Evolutionary conservation across 345 rosid species (phyloP).

Genomic region (Eucalyptus pauciflora): DNA sequence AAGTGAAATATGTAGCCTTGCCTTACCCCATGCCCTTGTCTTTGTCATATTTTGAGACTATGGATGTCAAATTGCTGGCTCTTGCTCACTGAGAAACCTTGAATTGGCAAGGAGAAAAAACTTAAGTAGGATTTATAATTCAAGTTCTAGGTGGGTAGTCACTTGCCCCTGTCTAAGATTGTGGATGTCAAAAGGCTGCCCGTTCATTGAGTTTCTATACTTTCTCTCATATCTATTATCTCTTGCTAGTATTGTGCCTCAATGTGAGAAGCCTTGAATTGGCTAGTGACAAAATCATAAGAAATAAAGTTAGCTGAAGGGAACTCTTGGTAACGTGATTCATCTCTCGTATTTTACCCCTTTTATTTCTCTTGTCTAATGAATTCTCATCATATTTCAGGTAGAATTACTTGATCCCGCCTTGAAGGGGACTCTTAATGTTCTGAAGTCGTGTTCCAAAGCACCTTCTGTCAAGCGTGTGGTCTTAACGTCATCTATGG

Average conservation of each 20-base stretch:
- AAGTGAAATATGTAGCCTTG: background rate
- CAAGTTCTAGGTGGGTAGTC: background rate
- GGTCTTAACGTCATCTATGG: conserved; percentile 68
- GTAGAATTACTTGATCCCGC: conserved; percentile 80
- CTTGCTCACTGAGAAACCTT: no score
- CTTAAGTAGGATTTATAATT: no score
- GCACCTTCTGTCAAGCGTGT: conserved; percentile 57
- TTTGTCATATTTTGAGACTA: no score
- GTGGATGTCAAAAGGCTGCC: background rate
- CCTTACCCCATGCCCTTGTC: no score
- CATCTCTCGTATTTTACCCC: background rate
- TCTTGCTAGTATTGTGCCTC: background rate
- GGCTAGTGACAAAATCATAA: background rate
- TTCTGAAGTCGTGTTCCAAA: conserved; percentile 63
- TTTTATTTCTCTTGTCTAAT: background rate
- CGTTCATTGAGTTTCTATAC: background rate
- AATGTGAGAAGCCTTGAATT: background rate
- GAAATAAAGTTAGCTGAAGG: background rate
- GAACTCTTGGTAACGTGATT: background rate
- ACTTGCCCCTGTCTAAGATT: background rate
- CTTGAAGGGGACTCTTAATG: conserved; percentile 77
- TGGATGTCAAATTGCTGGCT: no score
- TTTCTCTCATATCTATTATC: background rate
- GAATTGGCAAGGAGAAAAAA: no score
- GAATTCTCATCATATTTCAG: conserved; percentile 16